These are phyloP conservation scores for Wickerhamomyces rabaulensis DNA, from an alignment of 805 yeast genomes.

Conservation along the genomic window DNA sequence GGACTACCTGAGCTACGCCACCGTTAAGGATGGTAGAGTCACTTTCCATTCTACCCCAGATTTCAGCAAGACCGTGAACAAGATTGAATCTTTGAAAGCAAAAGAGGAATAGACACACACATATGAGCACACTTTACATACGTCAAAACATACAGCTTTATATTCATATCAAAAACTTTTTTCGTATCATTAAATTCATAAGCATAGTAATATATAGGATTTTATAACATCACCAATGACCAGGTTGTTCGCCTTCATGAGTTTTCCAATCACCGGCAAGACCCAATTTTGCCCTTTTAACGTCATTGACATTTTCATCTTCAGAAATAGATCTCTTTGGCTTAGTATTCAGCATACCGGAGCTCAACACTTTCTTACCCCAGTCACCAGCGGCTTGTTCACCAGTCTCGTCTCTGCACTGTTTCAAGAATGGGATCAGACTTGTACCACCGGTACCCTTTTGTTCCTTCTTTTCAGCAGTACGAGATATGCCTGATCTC, in stretches of 20 bases:
- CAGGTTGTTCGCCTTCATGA: conserved; percentile 24
- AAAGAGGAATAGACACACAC: not conserved
- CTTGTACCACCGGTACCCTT: conserved; percentile 96
- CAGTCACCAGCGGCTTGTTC: conserved; percentile 89
- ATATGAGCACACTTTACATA: too few relatives aligned
- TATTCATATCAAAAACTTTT: too few relatives aligned
- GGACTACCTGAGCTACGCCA: conserved; percentile 45
- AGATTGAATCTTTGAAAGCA: conserved; percentile 20
- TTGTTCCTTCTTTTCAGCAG: conserved; percentile 46
- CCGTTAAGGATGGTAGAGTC: conserved; percentile 37
- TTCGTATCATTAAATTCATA: too few relatives aligned
- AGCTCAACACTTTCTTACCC: conserved; percentile 72
- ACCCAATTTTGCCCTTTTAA: conserved; percentile 26
- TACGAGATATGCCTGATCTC: conserved; percentile 55
- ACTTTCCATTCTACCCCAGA: conserved; percentile 40
- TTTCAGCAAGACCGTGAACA: conserved; percentile 32
- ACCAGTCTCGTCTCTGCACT: conserved; percentile 94
- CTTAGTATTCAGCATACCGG: conserved; percentile 35
- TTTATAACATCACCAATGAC: conserved; percentile 26
- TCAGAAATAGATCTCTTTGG: conserved; percentile 3
- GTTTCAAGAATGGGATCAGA: conserved; percentile 84
- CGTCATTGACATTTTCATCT: conserved; percentile 5
- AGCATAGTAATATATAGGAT: too few relatives aligned
- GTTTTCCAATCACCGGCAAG: conserved; percentile 28
- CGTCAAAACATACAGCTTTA: too few relatives aligned